A percentile compares a stretch with the other conserved stretches of the same genome.
Evolutionary conservation across 768 basidiomycete genomes (phyloP).

Genomic region (Kwoniella bestiolae): DNA sequence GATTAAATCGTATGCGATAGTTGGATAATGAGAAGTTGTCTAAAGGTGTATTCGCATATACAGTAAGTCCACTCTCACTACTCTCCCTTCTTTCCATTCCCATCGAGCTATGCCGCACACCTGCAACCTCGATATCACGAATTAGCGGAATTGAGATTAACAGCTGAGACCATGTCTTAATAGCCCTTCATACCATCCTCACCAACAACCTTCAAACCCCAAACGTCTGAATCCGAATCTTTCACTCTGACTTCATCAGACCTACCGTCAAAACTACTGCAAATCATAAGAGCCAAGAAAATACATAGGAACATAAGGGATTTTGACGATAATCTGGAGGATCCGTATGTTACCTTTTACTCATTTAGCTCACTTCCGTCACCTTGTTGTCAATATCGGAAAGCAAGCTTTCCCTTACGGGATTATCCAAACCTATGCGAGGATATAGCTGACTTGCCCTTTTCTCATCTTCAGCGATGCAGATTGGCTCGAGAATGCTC

Average conservation of each 20-base stretch:
- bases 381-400: too few relatives aligned
- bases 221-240: neutral
- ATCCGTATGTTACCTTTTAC: constrained; percentile 45
- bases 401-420: too few relatives aligned
- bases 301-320: constrained; percentile 32
- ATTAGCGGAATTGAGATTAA: too few relatives aligned
- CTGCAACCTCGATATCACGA: neutral
- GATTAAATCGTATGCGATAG: neutral
- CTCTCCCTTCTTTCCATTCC: neutral
- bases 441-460: constrained; percentile 9
- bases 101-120: too few relatives aligned
- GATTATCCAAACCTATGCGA: too few relatives aligned
- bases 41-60: constrained; percentile 27
- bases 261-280: constrained; percentile 5
- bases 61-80: constrained; percentile 14
- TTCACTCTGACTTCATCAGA: neutral
- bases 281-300: constrained; percentile 24
- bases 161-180: too few relatives aligned
- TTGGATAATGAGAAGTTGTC: constrained; percentile 25
- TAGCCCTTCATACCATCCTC: constrained; percentile 20
- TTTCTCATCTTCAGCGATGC: constrained; percentile 18
- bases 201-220: constrained; percentile 17
- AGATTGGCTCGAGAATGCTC: constrained; percentile 18
- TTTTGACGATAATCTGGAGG: constrained; percentile 46
- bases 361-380: too few relatives aligned